Evolutionary conservation across 352 stramenopile genomes (phyloP).

Genomic region (Phytophthora pluvialis): DNA sequence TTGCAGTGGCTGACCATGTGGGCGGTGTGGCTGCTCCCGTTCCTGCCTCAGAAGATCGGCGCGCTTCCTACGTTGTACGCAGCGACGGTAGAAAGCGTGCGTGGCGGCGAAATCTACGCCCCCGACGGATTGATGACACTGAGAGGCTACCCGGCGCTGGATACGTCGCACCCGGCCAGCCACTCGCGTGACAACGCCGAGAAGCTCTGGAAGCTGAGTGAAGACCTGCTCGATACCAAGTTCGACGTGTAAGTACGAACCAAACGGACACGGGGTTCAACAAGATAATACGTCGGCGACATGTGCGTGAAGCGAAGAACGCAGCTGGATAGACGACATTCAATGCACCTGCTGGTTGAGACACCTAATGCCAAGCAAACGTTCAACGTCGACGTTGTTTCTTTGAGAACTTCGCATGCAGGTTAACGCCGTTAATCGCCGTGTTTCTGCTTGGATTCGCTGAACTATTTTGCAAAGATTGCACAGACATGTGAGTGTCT

Average conservation of each 20-base stretch:
- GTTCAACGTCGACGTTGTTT: no score
- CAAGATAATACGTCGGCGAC: neutral
- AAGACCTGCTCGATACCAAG: conserved; percentile 35
- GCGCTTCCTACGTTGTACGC: conserved; percentile 58
- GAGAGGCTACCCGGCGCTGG: conserved; percentile 50
- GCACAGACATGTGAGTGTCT: conserved; percentile 23
- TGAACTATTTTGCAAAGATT: conserved; percentile 36
- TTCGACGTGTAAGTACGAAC: conserved; percentile 31
- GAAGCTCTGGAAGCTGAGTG: conserved; percentile 56
- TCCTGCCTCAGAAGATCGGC: conserved; percentile 48
- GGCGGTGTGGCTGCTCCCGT: conserved; percentile 33
- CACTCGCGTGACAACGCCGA: conserved; percentile 37
- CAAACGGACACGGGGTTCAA: neutral
- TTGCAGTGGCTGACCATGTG: conserved; percentile 58
- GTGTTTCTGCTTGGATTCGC: conserved; percentile 36
- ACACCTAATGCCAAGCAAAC: neutral
- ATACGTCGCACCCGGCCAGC: conserved; percentile 39
- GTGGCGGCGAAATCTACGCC: conserved; percentile 35
- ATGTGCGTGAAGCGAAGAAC: conserved; percentile 5
- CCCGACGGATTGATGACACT: conserved; percentile 40
- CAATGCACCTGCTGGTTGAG: conserved; percentile 3
- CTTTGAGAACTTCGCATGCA: neutral
- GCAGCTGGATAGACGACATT: neutral
- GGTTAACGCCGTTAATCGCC: neutral
- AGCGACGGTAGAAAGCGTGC: conserved; percentile 40